Evolutionary conservation across 1,284 basidiomycete species (phyloP).

Genomic region (Kalmanozyma brasiliensis): DNA sequence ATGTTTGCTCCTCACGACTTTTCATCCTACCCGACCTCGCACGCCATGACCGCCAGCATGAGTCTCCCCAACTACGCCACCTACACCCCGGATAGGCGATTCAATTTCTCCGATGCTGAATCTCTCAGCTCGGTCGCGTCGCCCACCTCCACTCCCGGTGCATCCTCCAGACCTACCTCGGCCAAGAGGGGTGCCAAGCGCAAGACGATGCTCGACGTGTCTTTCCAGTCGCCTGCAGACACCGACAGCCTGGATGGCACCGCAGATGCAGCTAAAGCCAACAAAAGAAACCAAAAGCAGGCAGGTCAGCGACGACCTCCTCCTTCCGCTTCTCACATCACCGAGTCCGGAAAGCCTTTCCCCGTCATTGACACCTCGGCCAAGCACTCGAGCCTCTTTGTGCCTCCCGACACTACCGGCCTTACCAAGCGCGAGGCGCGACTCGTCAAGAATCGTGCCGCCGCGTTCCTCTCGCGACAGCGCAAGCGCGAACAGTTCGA

Average conservation of each 20-base stretch:
- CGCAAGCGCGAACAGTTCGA: constrained; percentile 92
- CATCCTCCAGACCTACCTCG: constrained; percentile 18
- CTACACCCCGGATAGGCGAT: constrained; percentile 25
- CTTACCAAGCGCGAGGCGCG: constrained; percentile 88
- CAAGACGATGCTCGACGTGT: constrained; percentile 20
- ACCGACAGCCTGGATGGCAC: constrained; percentile 6
- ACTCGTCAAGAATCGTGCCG: constrained; percentile 88
- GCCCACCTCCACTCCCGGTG: constrained; percentile 33
- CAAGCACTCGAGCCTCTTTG: constrained; percentile 71
- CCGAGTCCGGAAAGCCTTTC: constrained; percentile 65
- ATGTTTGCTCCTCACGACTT: constrained; percentile 24
- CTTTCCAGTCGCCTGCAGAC: constrained; percentile 13
- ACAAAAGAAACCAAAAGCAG: constrained; percentile 22
- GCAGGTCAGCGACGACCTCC: constrained; percentile 53
- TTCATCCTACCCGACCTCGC: constrained; percentile 15
- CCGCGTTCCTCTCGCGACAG: constrained; percentile 87
- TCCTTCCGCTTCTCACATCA: constrained; percentile 63
- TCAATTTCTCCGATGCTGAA: constrained; percentile 38
- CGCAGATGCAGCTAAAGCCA: constrained; percentile 9
- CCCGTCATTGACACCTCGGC: constrained; percentile 67
- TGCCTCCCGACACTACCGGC: constrained; percentile 86
- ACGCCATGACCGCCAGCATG: constrained; percentile 37
- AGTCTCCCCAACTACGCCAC: constrained; percentile 35
- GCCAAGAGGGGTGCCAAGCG: constrained; percentile 37
- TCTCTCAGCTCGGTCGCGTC: constrained; percentile 29